Evolutionary conservation across 2,329 filamentous ascomycete species (phyloP), one percentile per base, ranked within the genome.

Genomic region (Dactylonectria macrodidyma): DNA sequence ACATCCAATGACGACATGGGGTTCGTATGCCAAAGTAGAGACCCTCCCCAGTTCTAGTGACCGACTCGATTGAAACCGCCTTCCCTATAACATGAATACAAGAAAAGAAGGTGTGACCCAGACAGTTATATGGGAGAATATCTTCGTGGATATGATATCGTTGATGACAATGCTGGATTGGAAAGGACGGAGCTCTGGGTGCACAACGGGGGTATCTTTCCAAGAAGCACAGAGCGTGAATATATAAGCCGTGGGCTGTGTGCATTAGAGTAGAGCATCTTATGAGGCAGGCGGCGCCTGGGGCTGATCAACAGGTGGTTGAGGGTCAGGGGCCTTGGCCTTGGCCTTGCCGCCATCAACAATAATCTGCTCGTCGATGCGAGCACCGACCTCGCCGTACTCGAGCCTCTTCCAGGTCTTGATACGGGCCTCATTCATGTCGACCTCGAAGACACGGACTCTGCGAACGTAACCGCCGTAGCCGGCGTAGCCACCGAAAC

Each of bases 401-500:
- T 98, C 95, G 16, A 97, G 84, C 57, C 96, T 88, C 84, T 98
- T 98, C 89, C 95, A 99, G 0, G 95, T 99, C 56, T 89, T 90
- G 73, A 99, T 95, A 54, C 94, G 89, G 8, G 93, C 95, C 67
- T 93, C 90, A 77, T 97, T 97, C 82, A 95, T 93, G 80, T 99
- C 95, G 58, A 99, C 90, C 75, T 98, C 95, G 78, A 96, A 99
- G 50, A 99, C 88, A 55, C 96, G 89, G 60, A 98, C 87, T 34
- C 95, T 90, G 30, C 96, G 92, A 76, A 95, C 88, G 78, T 93
- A 98, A 4, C 92, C 92, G 48, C 91, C 91, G 78, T 98, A 98
- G 6, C 95, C 95, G 22, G 93, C 96, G 78, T 99, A 99, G 0
- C 96, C 96, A 62, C 96, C 96, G 75, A 99, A 97, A 1, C 96